Evolutionary conservation across 2,329 filamentous ascomycete genomes (phyloP).

Genomic region (Simplicillium sp.): DNA sequence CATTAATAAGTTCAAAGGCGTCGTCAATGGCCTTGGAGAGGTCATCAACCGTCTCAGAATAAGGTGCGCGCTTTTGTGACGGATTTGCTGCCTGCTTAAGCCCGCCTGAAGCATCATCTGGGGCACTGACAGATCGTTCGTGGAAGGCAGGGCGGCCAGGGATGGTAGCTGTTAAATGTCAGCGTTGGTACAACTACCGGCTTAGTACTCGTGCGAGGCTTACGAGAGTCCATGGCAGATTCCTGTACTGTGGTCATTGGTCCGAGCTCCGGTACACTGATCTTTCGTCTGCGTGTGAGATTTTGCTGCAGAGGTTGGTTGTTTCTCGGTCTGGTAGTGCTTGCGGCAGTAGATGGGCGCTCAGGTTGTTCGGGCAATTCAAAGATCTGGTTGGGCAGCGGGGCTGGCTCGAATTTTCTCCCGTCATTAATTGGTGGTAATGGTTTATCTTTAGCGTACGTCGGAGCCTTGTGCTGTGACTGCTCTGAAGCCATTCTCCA

Average conservation of each 20-base stretch:
- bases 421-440: slow-evolving; percentile 26
- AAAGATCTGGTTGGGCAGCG: slow-evolving; percentile 21
- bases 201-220: slow-evolving; percentile 19
- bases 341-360: slow-evolving; percentile 15
- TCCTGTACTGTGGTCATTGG: slow-evolving; percentile 63
- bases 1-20: slow-evolving; percentile 12
- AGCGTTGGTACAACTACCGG: slow-evolving; percentile 6
- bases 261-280: slow-evolving; percentile 54
- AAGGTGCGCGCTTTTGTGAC: slow-evolving; percentile 4
- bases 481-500: slow-evolving; percentile 53
- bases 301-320: slow-evolving; percentile 39
- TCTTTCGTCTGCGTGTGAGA: slow-evolving; percentile 48
- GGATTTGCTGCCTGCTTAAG: not conserved
- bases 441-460: slow-evolving; percentile 47
- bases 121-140: slow-evolving; percentile 55
- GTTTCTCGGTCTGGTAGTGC: slow-evolving; percentile 39
- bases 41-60: slow-evolving; percentile 13
- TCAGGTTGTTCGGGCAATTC: slow-evolving; percentile 29
- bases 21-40: slow-evolving; percentile 13
- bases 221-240: slow-evolving; percentile 60
- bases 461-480: slow-evolving; percentile 45
- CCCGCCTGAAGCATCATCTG: slow-evolving; percentile 25
- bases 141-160: slow-evolving; percentile 55
- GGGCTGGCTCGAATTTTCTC: slow-evolving; percentile 21
- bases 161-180: slow-evolving; percentile 46